Conservation (phyloP, 345 rosid species). For the Aquilaria sinensis region DNA sequence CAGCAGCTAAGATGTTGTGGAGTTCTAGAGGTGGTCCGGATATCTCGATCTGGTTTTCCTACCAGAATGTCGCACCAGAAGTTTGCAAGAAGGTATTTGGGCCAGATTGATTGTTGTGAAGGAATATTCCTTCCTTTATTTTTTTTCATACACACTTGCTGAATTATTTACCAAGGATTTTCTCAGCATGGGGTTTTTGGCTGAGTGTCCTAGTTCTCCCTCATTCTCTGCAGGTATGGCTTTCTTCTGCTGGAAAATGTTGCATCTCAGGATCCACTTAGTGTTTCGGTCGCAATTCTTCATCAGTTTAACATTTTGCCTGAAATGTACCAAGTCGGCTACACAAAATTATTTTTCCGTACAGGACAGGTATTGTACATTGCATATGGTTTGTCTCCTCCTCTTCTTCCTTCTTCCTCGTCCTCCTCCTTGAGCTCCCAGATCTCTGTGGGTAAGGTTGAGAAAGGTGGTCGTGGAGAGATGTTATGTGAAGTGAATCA, state of each 20-base stretch:
- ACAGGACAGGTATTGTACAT: slow-evolving; percentile 75
- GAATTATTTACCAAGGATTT: not conserved
- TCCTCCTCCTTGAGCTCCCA: not conserved
- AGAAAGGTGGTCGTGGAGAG: not conserved
- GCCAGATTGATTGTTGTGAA: not conserved
- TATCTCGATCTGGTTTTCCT: slow-evolving; percentile 96
- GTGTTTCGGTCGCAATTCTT: slow-evolving; percentile 97
- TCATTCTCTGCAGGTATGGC: slow-evolving; percentile 64
- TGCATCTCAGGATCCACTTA: slow-evolving; percentile 84
- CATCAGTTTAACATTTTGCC: slow-evolving; percentile 95
- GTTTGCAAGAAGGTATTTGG: slow-evolving; percentile 75
- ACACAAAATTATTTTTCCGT: slow-evolving; percentile 93
- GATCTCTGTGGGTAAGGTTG: too few species aligned
- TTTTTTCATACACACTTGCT: not conserved
- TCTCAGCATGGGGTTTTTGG: not conserved
- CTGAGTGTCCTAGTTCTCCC: slow-evolving; percentile 9
- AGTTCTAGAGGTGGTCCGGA: slow-evolving; percentile 95
- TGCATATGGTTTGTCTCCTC: not conserved
- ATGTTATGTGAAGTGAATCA: not conserved
- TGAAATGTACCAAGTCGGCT: slow-evolving; percentile 99
- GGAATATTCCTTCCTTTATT: not conserved
- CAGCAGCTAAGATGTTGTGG: slow-evolving; percentile 99
- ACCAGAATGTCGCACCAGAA: slow-evolving; percentile 96
- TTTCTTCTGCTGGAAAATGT: slow-evolving; percentile 80
- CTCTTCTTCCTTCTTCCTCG: slow-evolving; percentile 3